Conservation (phyloP, 2,329 filamentous ascomycete species). For the Thelonectria olida region DNA sequence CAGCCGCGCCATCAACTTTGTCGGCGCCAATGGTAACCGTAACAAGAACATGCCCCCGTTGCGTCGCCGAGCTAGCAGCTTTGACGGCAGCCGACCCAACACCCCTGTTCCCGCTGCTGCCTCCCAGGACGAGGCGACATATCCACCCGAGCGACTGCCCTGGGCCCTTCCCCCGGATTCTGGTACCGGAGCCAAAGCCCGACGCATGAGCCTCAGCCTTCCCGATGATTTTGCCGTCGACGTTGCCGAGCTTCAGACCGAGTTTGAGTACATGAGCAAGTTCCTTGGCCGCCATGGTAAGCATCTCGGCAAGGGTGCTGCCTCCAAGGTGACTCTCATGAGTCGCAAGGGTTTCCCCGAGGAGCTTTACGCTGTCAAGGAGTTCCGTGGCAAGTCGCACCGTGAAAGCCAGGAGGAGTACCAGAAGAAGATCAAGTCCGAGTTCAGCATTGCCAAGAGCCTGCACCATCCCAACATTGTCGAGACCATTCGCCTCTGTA, state of each 20-base stretch:
- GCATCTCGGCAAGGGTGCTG: conserved; percentile 82
- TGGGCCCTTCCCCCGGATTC: conserved; percentile 72
- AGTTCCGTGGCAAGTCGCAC: conserved; percentile 78
- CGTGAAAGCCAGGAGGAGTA: conserved; percentile 79
- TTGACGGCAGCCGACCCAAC: conserved; percentile 51
- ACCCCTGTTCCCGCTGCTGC: conserved; percentile 25
- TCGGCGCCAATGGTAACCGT: conserved; percentile 41
- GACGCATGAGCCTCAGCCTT: conserved; percentile 78
- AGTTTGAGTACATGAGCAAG: conserved; percentile 76
- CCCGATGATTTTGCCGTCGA: conserved; percentile 80
- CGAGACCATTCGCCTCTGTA: conserved; percentile 80
- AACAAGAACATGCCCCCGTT: conserved; percentile 35
- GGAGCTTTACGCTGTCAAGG: conserved; percentile 85
- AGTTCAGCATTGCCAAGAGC: conserved; percentile 88
- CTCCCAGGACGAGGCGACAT: conserved; percentile 40
- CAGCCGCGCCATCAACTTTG: conserved; percentile 59
- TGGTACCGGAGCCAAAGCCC: conserved; percentile 80
- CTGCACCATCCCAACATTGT: conserved; percentile 89
- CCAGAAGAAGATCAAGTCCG: conserved; percentile 88
- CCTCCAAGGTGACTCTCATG: conserved; percentile 86
- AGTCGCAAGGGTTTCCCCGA: conserved; percentile 70
- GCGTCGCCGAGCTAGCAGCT: conserved; percentile 57
- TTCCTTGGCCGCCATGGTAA: conserved; percentile 78
- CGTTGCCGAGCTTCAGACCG: conserved; percentile 71
- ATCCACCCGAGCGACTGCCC: conserved; percentile 55